Conservation (phyloP, 1,284 basidiomycete species). For the Ceratobasidium sp. region DNA sequence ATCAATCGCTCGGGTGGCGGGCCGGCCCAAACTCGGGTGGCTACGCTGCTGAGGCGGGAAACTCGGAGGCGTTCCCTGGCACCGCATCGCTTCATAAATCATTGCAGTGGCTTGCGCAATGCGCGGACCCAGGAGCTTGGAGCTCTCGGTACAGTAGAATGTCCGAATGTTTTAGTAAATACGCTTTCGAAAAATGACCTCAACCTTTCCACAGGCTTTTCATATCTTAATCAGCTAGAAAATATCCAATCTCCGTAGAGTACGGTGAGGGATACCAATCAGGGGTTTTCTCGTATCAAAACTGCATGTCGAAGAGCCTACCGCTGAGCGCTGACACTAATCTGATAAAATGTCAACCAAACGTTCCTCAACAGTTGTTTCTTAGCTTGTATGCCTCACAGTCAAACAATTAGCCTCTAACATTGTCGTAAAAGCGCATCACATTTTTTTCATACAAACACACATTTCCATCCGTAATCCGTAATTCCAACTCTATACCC, state of each 20-base stretch:
- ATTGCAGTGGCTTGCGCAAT: too few species aligned
- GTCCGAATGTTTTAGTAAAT: neutral
- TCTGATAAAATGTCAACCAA: too few species aligned
- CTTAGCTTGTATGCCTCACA: neutral
- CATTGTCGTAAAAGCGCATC: neutral
- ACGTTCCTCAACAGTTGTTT: neutral
- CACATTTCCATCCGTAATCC: conserved; percentile 17
- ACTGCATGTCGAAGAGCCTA: too few species aligned
- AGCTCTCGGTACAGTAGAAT: too few species aligned
- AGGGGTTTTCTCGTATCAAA: too few species aligned
- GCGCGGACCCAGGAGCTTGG: too few species aligned
- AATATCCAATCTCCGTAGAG: neutral
- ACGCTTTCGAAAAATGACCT: neutral
- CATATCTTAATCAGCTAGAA: neutral
- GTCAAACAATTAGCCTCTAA: neutral
- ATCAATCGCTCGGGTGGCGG: neutral
- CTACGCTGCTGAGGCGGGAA: neutral
- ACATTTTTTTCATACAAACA: conserved; percentile 24
- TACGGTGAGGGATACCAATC: too few species aligned
- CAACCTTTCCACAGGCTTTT: neutral
- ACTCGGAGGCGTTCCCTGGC: neutral
- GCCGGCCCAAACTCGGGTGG: neutral
- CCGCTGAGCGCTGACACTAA: too few species aligned
- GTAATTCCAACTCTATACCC: neutral
- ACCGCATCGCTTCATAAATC: too few species aligned